Base-by-base conservation (phyloP, 176 grass and related monocot genomes). In the Aegilops tauschii region DNA sequence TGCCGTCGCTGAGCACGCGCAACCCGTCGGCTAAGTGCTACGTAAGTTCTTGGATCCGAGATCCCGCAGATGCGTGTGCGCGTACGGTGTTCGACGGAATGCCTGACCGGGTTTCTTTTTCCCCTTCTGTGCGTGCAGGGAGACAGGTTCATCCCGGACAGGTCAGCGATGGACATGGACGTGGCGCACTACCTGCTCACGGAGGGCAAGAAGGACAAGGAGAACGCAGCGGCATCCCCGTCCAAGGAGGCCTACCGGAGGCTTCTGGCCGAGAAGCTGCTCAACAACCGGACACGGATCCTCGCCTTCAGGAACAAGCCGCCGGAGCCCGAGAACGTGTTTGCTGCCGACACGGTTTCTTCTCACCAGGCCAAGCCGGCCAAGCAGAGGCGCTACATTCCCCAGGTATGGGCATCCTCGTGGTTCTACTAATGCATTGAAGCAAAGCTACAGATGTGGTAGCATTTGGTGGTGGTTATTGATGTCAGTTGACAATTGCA, bases 281-380 rank as follows among this genome's bases (percentile, higher is more conserved):
- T 94, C 61, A 94, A 88, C 84, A 90, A 92, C 73, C 83, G 93
- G 80, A 90, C 87, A 3, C 73, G 93, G 76, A 94, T 94, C 69
- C 87, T 94, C 31, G 77, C 90, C 65, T 94, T 94, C 82, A 81
- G 90, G 78, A 94, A 91, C 82, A 94, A 90, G 85, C 93, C 87
- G 0, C 93, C 84, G 27, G 90, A 61, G 5, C 85, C 90, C 0
- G 93, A 94, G 86, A 91, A 71, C 12, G 62, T 81, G 30, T 86
- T 80, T 5, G 39, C 76, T 25, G 31, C 85, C 12, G 85, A 90
- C 5, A 12, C 39, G 3, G 68, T 76, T 49, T 88, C 84, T 68
- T 79, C 82, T 21, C 17, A 85, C 76, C 85, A 80, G 32, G 83
- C 72, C 67, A 94, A 90, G 87, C 85, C 85, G 8, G 73, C 79